Conservation (phyloP, 2,329 filamentous ascomycete species). For the Blastomyces parvus region DNA sequence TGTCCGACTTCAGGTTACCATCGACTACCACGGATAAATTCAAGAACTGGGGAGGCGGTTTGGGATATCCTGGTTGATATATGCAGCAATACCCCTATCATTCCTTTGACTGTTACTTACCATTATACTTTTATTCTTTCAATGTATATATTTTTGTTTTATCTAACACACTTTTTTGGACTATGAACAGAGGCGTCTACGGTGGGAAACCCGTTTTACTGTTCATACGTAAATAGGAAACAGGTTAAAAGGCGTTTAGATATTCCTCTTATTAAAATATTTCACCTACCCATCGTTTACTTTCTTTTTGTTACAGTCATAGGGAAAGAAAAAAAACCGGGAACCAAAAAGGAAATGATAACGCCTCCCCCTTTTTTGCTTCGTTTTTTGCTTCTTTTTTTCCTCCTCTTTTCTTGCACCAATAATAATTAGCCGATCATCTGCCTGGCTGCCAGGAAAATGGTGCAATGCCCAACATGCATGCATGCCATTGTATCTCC, state of each 20-base stretch:
- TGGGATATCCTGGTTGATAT: neutral
- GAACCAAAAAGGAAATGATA: too few relatives aligned
- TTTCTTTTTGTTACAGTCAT: neutral
- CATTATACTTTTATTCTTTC: neutral
- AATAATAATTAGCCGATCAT: neutral
- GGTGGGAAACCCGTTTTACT: neutral
- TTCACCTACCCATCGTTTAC: neutral
- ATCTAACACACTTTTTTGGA: neutral
- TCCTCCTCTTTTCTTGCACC: too few relatives aligned
- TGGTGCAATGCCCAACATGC: neutral
- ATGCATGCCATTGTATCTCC: too few relatives aligned
- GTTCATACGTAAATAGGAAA: neutral
- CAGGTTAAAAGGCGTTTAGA: neutral
- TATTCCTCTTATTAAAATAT: neutral
- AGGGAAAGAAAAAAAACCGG: neutral
- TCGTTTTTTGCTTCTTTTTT: too few relatives aligned
- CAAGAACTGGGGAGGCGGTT: neutral
- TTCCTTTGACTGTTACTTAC: neutral
- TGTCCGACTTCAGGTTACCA: constrained; percentile 15
- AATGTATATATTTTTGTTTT: neutral
- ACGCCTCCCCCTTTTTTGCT: too few relatives aligned
- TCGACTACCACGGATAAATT: constrained; percentile 12
- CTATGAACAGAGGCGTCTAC: neutral
- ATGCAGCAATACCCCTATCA: neutral
- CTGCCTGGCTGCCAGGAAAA: neutral